Evolutionary conservation across 805 yeast genomes (phyloP).

Genomic region (Pichia eremophila): DNA sequence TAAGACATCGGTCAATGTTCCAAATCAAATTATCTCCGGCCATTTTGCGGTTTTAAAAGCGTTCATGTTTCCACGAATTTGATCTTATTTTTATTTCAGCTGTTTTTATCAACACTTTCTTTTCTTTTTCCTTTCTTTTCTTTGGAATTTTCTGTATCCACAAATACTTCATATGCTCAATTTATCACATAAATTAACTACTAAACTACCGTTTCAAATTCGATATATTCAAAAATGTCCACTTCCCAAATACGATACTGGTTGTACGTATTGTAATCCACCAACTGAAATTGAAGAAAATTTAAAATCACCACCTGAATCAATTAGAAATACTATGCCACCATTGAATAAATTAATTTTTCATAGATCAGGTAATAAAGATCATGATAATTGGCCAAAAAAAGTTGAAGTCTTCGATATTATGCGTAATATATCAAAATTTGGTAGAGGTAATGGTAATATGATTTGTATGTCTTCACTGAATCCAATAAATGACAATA

Average conservation of each 20-base stretch:
- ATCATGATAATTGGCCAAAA: constrained; percentile 35
- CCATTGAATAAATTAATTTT: constrained; percentile 48
- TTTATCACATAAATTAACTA: no score
- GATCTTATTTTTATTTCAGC: no score
- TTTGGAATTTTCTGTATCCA: neutral
- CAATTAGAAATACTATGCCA: constrained; percentile 40
- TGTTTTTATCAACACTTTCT: no score
- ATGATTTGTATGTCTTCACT: constrained; percentile 5
- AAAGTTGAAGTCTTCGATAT: constrained; percentile 42
- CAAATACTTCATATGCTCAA: neutral
- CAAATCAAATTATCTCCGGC: no score
- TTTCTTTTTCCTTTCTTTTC: neutral
- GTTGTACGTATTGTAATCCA: constrained; percentile 47
- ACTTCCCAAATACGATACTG: constrained; percentile 42
- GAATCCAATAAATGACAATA: neutral
- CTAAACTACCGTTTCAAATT: neutral
- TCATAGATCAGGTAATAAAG: constrained; percentile 35
- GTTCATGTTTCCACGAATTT: no score
- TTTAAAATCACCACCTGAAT: constrained; percentile 11
- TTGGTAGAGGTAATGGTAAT: constrained; percentile 11
- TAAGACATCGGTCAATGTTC: no score
- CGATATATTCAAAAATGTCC: constrained; percentile 32
- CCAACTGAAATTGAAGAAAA: constrained; percentile 19
- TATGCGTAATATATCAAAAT: constrained; percentile 14
- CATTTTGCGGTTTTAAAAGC: no score